phyloP scores from a whole-genome alignment of 1,284 basidiomycete genomes.

The Ganoderma sp. region DNA sequence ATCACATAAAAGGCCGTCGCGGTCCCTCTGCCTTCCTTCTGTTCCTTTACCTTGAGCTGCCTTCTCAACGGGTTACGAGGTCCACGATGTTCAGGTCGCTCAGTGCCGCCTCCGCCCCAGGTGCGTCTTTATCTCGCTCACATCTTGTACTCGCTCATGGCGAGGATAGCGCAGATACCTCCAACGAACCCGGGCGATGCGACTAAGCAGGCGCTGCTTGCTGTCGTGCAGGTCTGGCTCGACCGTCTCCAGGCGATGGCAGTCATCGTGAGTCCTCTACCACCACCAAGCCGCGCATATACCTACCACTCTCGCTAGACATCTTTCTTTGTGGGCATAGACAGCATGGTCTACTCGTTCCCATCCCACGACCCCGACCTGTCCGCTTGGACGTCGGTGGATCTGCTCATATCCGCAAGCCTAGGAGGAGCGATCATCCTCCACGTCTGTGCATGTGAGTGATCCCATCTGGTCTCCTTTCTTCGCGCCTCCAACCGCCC shows the following conservation, averaged over 20 bases:
- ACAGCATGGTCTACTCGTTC: conserved; percentile 43
- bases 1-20: neutral
- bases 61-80: neutral
- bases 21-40: no score
- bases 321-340: conserved; percentile 47
- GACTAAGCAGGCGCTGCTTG: conserved; percentile 37
- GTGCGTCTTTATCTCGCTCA: neutral
- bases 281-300: neutral
- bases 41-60: neutral
- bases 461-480: neutral
- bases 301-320: conserved; percentile 34
- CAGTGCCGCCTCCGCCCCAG: neutral
- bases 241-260: conserved; percentile 41
- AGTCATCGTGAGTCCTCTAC: conserved; percentile 37
- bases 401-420: conserved; percentile 38
- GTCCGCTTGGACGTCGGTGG: conserved; percentile 25
- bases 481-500: neutral
- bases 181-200: conserved; percentile 37
- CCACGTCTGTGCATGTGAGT: conserved; percentile 44
- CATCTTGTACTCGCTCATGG: neutral
- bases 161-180: conserved; percentile 30
- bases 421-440: conserved; percentile 46
- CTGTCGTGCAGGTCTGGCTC: conserved; percentile 40
- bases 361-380: conserved; percentile 24
- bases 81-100: conserved; percentile 1